Percentiles rank a stretch among this genome's conserved stretches.
phyloP scores from a whole-genome alignment of 106 monocot species.

The Allium sativum region DNA sequence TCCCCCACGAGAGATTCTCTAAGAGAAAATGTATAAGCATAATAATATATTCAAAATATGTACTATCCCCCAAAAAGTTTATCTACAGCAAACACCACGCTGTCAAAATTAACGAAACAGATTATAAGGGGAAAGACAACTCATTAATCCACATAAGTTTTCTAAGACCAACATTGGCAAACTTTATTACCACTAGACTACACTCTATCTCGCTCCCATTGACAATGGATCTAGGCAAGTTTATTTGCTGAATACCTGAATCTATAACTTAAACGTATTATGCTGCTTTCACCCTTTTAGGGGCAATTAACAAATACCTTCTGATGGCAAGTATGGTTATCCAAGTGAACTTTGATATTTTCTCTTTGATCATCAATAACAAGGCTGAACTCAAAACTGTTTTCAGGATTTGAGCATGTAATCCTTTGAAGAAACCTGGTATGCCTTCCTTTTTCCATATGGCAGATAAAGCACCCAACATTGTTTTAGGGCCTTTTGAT shows the following conservation, averaged over 20 bases:
- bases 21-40: too few species aligned
- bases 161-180: too few species aligned
- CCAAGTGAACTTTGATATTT: conserved; percentile 79
- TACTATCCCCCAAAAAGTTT: too few species aligned
- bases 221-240: neutral
- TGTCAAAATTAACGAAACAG: too few species aligned
- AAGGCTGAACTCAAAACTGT: conserved; percentile 89
- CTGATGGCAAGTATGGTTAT: conserved; percentile 66
- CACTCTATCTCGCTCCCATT: neutral
- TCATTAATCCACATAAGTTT: too few species aligned
- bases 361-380: conserved; percentile 97
- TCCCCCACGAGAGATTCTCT: too few species aligned
- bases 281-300: conserved; percentile 5
- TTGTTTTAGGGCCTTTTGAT: conserved; percentile 44
- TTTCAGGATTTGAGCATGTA: conserved; percentile 92
- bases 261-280: neutral
- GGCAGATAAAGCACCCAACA: conserved; percentile 35
- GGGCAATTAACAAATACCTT: conserved; percentile 40
- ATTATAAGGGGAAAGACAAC: too few species aligned
- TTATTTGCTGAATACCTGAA: neutral
- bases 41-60: too few species aligned
- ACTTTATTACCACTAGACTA: neutral
- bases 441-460: conserved; percentile 79
- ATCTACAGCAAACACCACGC: too few species aligned
- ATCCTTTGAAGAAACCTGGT: conserved; percentile 84